Conservation (phyloP, 2,329 filamentous ascomycete species). For the Fusarium goolgardi region DNA sequence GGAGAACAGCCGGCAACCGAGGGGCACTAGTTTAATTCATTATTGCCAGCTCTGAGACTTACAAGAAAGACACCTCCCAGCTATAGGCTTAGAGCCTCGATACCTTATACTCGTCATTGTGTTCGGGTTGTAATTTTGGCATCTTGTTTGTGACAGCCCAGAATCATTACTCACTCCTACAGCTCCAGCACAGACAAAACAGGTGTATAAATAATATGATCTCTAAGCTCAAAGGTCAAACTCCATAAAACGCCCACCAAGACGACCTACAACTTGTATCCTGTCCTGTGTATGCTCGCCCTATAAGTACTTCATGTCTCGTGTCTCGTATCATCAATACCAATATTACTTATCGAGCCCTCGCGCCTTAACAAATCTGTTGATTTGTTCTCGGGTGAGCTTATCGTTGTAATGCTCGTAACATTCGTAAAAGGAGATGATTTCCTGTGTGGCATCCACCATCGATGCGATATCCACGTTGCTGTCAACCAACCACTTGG, state of each 20-base stretch:
- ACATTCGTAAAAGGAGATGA: slow-evolving; percentile 87
- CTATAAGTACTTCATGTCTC: slow-evolving; percentile 41
- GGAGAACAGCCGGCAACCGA: not conserved
- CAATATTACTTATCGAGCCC: slow-evolving; percentile 63
- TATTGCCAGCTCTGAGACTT: not conserved
- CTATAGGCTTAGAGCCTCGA: no score
- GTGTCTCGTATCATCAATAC: slow-evolving; percentile 31
- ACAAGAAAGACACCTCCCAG: not conserved
- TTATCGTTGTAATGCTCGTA: slow-evolving; percentile 72
- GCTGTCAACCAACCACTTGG: slow-evolving; percentile 87
- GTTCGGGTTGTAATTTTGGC: not conserved
- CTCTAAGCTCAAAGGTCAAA: slow-evolving; percentile 18
- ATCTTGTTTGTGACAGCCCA: not conserved
- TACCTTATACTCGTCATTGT: not conserved
- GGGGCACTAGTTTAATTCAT: not conserved
- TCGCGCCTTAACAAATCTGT: slow-evolving; percentile 68
- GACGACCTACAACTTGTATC: slow-evolving; percentile 1
- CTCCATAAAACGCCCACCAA: slow-evolving; percentile 26
- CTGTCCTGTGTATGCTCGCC: not conserved
- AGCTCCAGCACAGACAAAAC: not conserved
- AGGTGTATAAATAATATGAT: not conserved
- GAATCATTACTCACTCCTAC: slow-evolving; percentile 1
- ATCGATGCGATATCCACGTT: slow-evolving; percentile 85
- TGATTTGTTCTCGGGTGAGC: slow-evolving; percentile 67
- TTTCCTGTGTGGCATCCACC: slow-evolving; percentile 90